Conservation (phyloP, 1,284 basidiomycete genomes). For the Fomes fomentarius region DNA sequence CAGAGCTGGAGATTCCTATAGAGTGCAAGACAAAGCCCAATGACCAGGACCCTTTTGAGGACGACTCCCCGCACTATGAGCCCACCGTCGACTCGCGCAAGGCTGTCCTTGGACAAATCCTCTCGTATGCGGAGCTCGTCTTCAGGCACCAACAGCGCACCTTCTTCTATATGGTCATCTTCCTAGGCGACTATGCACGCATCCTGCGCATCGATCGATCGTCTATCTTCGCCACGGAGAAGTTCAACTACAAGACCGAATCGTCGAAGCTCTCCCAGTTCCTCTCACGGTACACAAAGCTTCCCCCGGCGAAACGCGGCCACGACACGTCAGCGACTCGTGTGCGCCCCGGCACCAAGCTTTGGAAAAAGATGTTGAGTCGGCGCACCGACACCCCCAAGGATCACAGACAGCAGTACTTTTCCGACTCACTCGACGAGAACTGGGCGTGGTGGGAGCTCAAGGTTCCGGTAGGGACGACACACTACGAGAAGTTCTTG, state of each 20-base stretch:
- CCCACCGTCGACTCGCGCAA: not conserved
- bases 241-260: constrained; percentile 11
- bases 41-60: constrained; percentile 7
- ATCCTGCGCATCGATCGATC: constrained; percentile 14
- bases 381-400: not conserved
- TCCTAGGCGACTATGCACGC: constrained; percentile 15
- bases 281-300: constrained; percentile 11
- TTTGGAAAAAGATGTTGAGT: not conserved
- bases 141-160: constrained; percentile 11
- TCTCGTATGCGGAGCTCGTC: constrained; percentile 7
- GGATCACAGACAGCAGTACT: not conserved
- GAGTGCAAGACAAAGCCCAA: constrained; percentile 9
- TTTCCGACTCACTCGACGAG: not conserved
- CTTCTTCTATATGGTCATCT: constrained; percentile 7
- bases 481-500: not conserved
- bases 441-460: constrained; percentile 14
- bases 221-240: constrained; percentile 6
- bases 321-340: constrained; percentile 12
- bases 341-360: not conserved
- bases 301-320: constrained; percentile 1
- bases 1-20: too few relatives aligned
- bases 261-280: constrained; percentile 11
- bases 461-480: not conserved
- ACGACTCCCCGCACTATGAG: not conserved
- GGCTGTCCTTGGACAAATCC: constrained; percentile 8